Percentiles rank a stretch among this genome's conserved stretches.
Evolutionary conservation across 805 yeast species (phyloP).

Genomic region (Starmerella tilneyi): DNA sequence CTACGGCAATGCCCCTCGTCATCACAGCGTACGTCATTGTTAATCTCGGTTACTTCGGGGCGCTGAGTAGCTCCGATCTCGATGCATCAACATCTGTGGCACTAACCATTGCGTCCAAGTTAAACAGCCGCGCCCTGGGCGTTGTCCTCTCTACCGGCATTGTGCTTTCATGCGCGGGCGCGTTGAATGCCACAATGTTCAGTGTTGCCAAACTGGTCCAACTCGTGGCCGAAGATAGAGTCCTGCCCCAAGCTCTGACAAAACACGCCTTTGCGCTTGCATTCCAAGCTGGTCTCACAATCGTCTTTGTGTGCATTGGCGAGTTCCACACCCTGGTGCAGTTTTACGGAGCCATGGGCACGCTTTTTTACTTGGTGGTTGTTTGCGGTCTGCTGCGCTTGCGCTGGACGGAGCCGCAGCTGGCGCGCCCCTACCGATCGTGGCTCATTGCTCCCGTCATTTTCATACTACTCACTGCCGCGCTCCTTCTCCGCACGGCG

Average conservation of each 20-base stretch:
- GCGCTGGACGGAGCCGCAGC: conserved; percentile 30
- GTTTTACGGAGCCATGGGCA: conserved; percentile 33
- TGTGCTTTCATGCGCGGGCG: conserved; percentile 35
- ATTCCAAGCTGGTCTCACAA: conserved; percentile 29
- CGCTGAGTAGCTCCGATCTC: conserved; percentile 55
- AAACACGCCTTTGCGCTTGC: conserved; percentile 25
- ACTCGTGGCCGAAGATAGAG: conserved; percentile 31
- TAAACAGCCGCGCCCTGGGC: conserved; percentile 28
- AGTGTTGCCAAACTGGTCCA: conserved; percentile 33
- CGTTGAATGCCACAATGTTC: conserved; percentile 34
- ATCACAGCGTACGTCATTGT: conserved; percentile 31
- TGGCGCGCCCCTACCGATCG: conserved; percentile 33
- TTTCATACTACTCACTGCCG: conserved; percentile 8
- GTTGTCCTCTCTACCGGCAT: conserved; percentile 30
- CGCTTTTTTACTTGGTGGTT: conserved; percentile 30
- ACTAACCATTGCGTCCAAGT: conserved; percentile 29
- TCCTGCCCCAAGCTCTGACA: conserved; percentile 29
- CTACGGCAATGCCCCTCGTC: conserved; percentile 35
- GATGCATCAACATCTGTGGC: conserved; percentile 32
- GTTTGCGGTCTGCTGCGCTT: conserved; percentile 34
- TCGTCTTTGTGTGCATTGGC: conserved; percentile 31
- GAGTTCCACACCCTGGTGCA: conserved; percentile 32
- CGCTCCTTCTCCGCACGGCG: conserved; percentile 8
- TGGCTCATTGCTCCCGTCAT: conserved; percentile 31
- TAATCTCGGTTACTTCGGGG: conserved; percentile 44